phyloP scores from a whole-genome alignment of 2,329 filamentous ascomycete genomes.

The Pseudogymnoascus sp. region DNA sequence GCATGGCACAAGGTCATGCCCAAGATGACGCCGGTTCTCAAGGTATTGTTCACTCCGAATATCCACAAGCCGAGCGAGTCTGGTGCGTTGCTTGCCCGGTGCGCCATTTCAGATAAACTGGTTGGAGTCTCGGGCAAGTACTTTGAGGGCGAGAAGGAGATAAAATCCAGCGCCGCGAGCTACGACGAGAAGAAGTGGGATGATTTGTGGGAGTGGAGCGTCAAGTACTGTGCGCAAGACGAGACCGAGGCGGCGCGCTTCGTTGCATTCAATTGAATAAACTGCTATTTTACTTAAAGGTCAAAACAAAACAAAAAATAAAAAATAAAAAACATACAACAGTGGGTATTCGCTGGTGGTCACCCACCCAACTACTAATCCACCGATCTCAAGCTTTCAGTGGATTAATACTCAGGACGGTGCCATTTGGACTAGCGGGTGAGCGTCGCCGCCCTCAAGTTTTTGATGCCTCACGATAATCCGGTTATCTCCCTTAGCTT shows the following conservation, averaged over 20 bases:
- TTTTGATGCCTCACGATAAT: too few species aligned
- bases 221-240: constrained; percentile 26
- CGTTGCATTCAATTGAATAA: constrained; percentile 3
- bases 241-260: constrained; percentile 24
- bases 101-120: constrained; percentile 30
- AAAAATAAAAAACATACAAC: too few species aligned
- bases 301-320: too few species aligned
- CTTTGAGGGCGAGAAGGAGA: constrained; percentile 35
- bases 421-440: too few species aligned
- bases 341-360: too few species aligned
- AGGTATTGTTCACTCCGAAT: constrained; percentile 27
- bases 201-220: constrained; percentile 43
- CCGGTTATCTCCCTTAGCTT: too few species aligned
- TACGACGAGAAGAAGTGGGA: constrained; percentile 39
- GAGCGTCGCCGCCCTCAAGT: too few species aligned
- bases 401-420: too few species aligned
- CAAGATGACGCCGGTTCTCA: constrained; percentile 29
- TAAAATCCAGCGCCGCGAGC: constrained; percentile 35
- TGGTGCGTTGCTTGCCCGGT: constrained; percentile 32
- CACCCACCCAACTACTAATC: too few species aligned
- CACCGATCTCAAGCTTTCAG: too few species aligned
- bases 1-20: constrained; percentile 32
- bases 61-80: constrained; percentile 34
- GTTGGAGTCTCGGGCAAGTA: constrained; percentile 34
- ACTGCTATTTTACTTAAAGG: too few species aligned